Percentiles rank a stretch among this genome's conserved stretches.
Conservation (phyloP, 2,329 filamentous ascomycete species). For the Bipolaris cookei region DNA sequence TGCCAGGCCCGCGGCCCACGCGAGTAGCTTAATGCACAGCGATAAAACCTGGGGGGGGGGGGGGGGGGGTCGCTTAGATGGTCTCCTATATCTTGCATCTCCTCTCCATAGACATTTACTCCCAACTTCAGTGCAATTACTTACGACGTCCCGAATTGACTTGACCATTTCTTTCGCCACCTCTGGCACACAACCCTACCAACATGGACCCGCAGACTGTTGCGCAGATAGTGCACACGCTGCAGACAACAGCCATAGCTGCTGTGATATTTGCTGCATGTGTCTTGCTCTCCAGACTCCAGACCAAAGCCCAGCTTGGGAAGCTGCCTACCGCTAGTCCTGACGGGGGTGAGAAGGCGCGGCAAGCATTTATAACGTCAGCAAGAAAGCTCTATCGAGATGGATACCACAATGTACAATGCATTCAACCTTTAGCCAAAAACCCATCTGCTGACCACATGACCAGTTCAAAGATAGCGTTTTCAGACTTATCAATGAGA, state of each 20-base stretch:
- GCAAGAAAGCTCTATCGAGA: conserved; percentile 37
- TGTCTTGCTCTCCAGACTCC: conserved; percentile 30
- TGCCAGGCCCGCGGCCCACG: neutral
- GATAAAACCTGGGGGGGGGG: too few species aligned
- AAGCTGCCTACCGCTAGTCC: conserved; percentile 32
- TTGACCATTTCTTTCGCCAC: neutral
- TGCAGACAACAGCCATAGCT: conserved; percentile 35
- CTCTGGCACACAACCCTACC: neutral
- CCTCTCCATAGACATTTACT: neutral
- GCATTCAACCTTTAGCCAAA: neutral
- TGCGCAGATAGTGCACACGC: conserved; percentile 24
- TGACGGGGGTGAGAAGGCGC: conserved; percentile 26
- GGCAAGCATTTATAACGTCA: conserved; percentile 28
- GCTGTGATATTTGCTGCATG: conserved; percentile 32
- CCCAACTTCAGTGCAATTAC: neutral
- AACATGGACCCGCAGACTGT: conserved; percentile 31
- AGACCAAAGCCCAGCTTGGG: conserved; percentile 29
- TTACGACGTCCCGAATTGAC: neutral
- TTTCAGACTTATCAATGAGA: conserved; percentile 29
- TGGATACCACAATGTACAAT: conserved; percentile 37
- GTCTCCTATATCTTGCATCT: neutral
- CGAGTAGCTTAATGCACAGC: neutral
- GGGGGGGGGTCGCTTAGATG: neutral
- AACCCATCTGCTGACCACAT: conserved; percentile 10
- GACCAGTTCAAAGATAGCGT: conserved; percentile 38